These are phyloP conservation scores for Rehmannia glutinosa DNA, from an alignment of 257 asterid species.

Conservation along the genomic window DNA sequence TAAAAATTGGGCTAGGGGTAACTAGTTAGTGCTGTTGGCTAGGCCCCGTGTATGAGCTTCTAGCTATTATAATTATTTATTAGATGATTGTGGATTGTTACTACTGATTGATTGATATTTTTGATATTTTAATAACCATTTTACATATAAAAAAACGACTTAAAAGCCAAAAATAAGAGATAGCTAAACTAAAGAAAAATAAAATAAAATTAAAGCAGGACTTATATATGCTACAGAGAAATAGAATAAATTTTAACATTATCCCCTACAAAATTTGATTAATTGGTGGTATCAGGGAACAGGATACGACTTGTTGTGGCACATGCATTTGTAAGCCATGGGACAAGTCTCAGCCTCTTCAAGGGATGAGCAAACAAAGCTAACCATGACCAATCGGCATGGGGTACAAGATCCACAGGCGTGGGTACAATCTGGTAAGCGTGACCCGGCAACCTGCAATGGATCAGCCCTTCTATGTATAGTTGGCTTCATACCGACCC, in stretches of 20 bases:
- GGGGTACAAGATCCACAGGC: constrained; percentile 94
- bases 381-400: constrained; percentile 78
- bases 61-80: too few relatives aligned
- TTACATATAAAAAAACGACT: too few relatives aligned
- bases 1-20: too few relatives aligned
- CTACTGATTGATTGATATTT: too few relatives aligned
- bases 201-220: neutral
- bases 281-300: constrained; percentile 42
- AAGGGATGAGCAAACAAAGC: constrained; percentile 76
- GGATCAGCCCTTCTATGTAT: constrained; percentile 37
- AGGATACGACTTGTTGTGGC: constrained; percentile 81
- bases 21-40: too few relatives aligned
- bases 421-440: constrained; percentile 78
- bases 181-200: too few relatives aligned
- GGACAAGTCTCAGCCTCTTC: constrained; percentile 97
- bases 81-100: too few relatives aligned
- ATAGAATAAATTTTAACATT: neutral
- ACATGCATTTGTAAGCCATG: constrained; percentile 85
- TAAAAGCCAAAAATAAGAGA: too few relatives aligned
- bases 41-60: too few relatives aligned
- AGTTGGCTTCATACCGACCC: constrained; percentile 8
- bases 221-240: constrained; percentile 12
- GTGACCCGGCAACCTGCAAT: constrained; percentile 60
- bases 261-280: neutral
- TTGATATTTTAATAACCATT: too few relatives aligned